Percentiles rank a stretch among this genome's conserved stretches.
These are phyloP conservation scores for Phytophthora cryptogea DNA, from an alignment of 352 stramenopile genomes.

Conservation along the genomic window DNA sequence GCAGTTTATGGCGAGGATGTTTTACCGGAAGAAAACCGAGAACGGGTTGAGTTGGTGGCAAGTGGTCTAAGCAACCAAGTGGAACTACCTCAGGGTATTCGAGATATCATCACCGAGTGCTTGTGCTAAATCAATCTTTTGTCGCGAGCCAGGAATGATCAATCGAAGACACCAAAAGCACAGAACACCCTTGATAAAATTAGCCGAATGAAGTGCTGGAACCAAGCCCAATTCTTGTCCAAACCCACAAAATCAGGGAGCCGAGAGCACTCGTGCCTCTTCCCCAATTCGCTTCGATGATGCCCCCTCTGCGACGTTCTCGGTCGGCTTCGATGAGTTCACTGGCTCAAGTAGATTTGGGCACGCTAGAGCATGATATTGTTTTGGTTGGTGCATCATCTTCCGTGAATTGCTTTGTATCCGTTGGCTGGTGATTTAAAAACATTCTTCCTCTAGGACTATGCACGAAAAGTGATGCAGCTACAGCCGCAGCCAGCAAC, in stretches of 20 bases:
- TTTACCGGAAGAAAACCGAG: constrained; percentile 24
- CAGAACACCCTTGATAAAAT: constrained; percentile 12
- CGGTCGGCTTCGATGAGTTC: constrained; percentile 38
- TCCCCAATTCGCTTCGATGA: constrained; percentile 17
- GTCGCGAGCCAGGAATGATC: neutral
- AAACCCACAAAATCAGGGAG: constrained; percentile 5
- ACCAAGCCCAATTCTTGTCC: constrained; percentile 2
- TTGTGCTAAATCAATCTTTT: constrained; percentile 17
- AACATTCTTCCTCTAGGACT: constrained; percentile 25
- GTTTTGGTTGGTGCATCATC: constrained; percentile 23
- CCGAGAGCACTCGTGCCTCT: constrained; percentile 4
- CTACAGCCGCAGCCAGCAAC: constrained; percentile 35
- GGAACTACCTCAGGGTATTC: constrained; percentile 20
- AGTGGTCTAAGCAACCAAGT: constrained; percentile 25
- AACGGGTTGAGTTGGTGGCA: constrained; percentile 29
- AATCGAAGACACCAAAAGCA: neutral
- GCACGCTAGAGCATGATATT: constrained; percentile 29
- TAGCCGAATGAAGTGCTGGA: constrained; percentile 5
- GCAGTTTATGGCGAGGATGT: constrained; percentile 21
- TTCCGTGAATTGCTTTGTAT: neutral
- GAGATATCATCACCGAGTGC: constrained; percentile 17
- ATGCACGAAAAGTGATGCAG: constrained; percentile 39
- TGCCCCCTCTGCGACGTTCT: constrained; percentile 26
- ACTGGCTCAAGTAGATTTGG: constrained; percentile 38
- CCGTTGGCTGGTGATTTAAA: neutral